Conservation (phyloP, 768 basidiomycete species). For the Amanita brunnescens region DNA sequence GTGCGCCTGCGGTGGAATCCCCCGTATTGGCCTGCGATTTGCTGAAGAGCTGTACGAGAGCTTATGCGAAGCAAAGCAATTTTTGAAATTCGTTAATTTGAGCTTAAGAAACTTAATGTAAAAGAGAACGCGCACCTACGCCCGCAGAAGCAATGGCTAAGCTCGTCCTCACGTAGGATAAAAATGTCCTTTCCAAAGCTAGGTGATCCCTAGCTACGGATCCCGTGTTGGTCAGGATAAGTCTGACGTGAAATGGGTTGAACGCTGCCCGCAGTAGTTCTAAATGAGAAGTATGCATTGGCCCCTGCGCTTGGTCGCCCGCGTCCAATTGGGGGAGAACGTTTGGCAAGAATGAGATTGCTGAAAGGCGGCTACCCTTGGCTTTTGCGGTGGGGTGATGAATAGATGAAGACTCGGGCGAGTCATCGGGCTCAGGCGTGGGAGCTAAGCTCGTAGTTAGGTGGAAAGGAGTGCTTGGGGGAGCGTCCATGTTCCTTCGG, state of each 20-base stretch:
- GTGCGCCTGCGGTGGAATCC: not conserved
- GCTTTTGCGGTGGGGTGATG: not conserved
- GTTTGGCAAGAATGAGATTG: not conserved
- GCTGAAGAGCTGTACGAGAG: conserved; percentile 6
- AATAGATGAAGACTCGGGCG: not conserved
- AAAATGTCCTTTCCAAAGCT: conserved; percentile 48
- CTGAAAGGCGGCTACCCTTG: not conserved
- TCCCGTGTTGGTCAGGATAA: conserved; percentile 37
- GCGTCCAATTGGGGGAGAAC: too few relatives aligned
- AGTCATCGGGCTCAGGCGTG: not conserved
- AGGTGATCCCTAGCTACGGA: conserved; percentile 51
- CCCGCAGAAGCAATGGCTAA: conserved; percentile 42
- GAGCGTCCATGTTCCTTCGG: not conserved
- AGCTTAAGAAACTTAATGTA: not conserved
- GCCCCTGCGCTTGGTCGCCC: too few relatives aligned
- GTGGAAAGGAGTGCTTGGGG: not conserved
- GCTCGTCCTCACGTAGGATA: conserved; percentile 51
- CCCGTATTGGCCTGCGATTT: not conserved
- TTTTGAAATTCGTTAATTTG: too few relatives aligned
- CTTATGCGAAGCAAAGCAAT: not conserved
- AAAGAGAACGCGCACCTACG: conserved; percentile 31
- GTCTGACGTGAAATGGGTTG: conserved; percentile 1
- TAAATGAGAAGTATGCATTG: not conserved
- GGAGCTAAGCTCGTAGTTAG: too few relatives aligned
- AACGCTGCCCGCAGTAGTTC: not conserved